phyloP scores from a whole-genome alignment of 1,139 yeast genomes.

The Yamadazyma membranifaciens region DNA sequence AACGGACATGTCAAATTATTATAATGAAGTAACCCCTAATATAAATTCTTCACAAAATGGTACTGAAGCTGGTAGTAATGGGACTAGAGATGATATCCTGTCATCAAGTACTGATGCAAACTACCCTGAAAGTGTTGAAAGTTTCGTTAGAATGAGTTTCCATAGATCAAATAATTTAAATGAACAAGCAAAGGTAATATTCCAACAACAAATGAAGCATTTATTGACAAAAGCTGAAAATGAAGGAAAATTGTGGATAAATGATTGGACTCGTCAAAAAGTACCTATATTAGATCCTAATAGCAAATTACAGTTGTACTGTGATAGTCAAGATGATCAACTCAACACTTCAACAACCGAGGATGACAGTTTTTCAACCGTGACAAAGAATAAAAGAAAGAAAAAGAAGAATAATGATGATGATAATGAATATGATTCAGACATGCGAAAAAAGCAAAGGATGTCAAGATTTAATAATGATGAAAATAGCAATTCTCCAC shows the following conservation, averaged over 20 bases:
- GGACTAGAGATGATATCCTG: not conserved
- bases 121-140: conserved; percentile 36
- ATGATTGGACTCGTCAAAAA: conserved; percentile 59
- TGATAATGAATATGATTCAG: conserved; percentile 26
- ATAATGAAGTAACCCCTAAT: conserved; percentile 6
- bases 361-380: not conserved
- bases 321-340: conserved; percentile 5
- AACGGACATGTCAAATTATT: conserved; percentile 1
- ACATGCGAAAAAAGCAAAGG: conserved; percentile 43
- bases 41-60: not conserved
- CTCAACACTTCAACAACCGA: not conserved
- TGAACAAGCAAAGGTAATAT: conserved; percentile 19
- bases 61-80: not conserved
- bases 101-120: not conserved
- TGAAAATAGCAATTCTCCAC: not conserved
- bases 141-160: conserved; percentile 30
- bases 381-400: conserved; percentile 1
- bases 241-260: conserved; percentile 44
- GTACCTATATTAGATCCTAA: conserved; percentile 49
- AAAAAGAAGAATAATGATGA: conserved; percentile 9
- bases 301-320: conserved; percentile 9
- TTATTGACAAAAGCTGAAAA: conserved; percentile 44
- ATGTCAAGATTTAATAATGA: conserved; percentile 46
- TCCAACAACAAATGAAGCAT: conserved; percentile 29
- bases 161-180: conserved; percentile 19